Evolutionary conservation across 2,329 filamentous ascomycete species (phyloP), one percentile per base, ranked within the genome.

Genomic region (Sporothrix dimorphospora): DNA sequence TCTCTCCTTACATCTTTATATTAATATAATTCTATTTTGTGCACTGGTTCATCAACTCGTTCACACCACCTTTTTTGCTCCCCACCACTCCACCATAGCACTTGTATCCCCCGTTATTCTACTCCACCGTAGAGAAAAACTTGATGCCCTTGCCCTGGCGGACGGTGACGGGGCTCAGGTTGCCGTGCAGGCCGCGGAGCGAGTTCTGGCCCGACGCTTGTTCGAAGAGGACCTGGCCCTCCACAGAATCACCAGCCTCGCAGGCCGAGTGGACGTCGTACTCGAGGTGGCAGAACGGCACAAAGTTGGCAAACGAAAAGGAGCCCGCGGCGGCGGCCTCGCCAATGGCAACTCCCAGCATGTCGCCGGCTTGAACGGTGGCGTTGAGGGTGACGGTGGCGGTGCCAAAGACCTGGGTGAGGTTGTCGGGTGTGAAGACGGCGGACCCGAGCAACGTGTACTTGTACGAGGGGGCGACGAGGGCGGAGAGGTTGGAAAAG

Each of bases 111-210:
- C 47, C n/a, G 9, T 27, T 27, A 14, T 30, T 11, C 24, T 55
- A 55, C 6, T 30, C 51, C 4, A 55, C 51, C 9, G 51, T 55
- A 3, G 51, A 11, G 14, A 55, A 55, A 24, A 55, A 34, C 24
- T 55, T 55, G 53, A 55, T 55, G 21, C 53, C 53, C 53, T 55
- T 55, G 1, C 53, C 53, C 11, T 55, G 53, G 53, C 53, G 53
- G 53, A 55, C 24, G 12, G 24, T 55, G 1, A 55, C 53, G 7
- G 53, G 53, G 1, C 53, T 55, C 3, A 12, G 11, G 24, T 55
- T 55, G 12, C 53, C 53, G 53, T 16, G 53, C 11, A 55, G 53
- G 14, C 53, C 53, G 24, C 53, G 53, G 24, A 55, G 53, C 24
- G 24, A 55, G 11, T 30, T 55, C 21, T 55, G 53, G 12, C 53